phyloP scores from a whole-genome alignment of 2,329 filamentous ascomycete genomes.

The Xylariales sp. region DNA sequence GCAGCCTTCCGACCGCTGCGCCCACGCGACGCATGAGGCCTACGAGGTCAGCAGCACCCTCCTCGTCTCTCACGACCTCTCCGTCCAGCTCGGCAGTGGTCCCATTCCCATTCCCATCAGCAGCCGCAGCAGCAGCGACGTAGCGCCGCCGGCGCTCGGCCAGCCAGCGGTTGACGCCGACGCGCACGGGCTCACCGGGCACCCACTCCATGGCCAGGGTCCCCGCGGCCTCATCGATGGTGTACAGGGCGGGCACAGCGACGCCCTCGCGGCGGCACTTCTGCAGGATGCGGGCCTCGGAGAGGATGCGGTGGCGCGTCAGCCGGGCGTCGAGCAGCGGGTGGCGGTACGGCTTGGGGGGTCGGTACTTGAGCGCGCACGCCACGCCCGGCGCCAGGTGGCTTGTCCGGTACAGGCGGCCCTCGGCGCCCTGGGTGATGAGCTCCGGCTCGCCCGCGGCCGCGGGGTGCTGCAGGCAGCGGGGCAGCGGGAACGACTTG shows the following conservation, averaged over 20 bases:
- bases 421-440: constrained; percentile 92
- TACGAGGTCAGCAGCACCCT: constrained; percentile 47
- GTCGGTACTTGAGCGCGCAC: constrained; percentile 86
- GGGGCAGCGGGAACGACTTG: constrained; percentile 49
- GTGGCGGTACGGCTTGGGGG: constrained; percentile 87
- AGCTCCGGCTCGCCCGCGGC: constrained; percentile 60
- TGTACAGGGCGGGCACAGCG: constrained; percentile 76
- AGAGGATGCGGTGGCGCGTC: constrained; percentile 80
- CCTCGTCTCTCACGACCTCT: constrained; percentile 24
- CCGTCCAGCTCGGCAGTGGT: constrained; percentile 8
- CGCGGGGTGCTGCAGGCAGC: constrained; percentile 59
- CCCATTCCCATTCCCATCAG: background rate
- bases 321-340: constrained; percentile 82
- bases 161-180: constrained; percentile 66
- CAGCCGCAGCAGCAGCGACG: background rate
- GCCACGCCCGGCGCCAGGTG: constrained; percentile 66
- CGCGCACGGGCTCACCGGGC: constrained; percentile 65
- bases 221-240: constrained; percentile 56
- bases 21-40: constrained; percentile 69
- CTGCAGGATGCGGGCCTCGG: constrained; percentile 81
- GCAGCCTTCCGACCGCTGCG: constrained; percentile 66
- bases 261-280: constrained; percentile 77
- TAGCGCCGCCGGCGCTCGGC: constrained; percentile 35
- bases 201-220: constrained; percentile 88
- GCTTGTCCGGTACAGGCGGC: constrained; percentile 82